Conservation (phyloP, 2,329 filamentous ascomycete genomes). For the Aspergillus fischeri region DNA sequence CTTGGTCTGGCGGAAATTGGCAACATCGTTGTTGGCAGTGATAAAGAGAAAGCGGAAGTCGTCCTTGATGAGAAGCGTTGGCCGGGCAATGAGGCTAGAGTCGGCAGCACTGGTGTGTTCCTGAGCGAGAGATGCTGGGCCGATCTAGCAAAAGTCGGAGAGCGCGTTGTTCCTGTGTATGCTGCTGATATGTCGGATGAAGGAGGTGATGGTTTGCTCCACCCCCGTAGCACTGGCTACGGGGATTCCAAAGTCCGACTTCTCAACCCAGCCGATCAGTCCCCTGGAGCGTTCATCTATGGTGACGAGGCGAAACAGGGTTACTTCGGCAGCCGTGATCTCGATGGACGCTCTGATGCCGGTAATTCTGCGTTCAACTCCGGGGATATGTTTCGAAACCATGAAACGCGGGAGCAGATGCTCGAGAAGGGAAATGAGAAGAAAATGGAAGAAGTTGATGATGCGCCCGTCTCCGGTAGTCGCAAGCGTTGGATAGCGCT, state of each 20-base stretch:
- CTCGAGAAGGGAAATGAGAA: constrained; percentile 92
- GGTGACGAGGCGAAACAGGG: constrained; percentile 70
- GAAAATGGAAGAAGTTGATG: constrained; percentile 84
- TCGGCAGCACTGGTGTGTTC: constrained; percentile 91
- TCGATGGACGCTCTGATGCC: constrained; percentile 85
- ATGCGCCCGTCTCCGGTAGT: constrained; percentile 68
- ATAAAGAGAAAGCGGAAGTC: constrained; percentile 84
- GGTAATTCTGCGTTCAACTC: constrained; percentile 85
- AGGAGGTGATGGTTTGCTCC: constrained; percentile 58
- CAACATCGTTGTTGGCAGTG: constrained; percentile 80
- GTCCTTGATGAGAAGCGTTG: constrained; percentile 90
- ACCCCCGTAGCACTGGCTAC: constrained; percentile 40
- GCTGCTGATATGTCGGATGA: constrained; percentile 54
- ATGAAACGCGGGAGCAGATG: constrained; percentile 91
- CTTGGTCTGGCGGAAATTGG: constrained; percentile 82
- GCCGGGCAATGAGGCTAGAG: constrained; percentile 84
- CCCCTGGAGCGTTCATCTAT: constrained; percentile 60
- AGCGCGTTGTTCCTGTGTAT: constrained; percentile 56
- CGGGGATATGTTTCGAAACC: constrained; percentile 96
- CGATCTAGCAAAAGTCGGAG: constrained; percentile 73
- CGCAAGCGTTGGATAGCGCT: constrained; percentile 88
- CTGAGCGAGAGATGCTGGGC: constrained; percentile 95
- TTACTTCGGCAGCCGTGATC: constrained; percentile 76
- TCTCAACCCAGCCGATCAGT: constrained; percentile 43
- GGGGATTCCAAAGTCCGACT: constrained; percentile 54